Percentiles rank a stretch among this genome's conserved stretches.
Conservation (phyloP, 345 rosid species). For the Hypericum androsaemum region DNA sequence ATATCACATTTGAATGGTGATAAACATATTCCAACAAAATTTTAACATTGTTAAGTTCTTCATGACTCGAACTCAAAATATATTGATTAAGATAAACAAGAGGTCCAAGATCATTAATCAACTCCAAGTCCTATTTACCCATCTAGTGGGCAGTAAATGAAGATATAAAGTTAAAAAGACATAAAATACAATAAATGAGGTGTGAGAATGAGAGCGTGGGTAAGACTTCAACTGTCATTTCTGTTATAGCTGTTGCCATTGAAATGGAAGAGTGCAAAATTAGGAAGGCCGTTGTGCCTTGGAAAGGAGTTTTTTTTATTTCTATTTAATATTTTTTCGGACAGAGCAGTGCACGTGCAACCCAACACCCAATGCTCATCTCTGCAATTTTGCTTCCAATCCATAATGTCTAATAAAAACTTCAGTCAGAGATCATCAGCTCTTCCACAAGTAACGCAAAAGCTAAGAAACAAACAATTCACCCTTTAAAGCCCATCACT, state of each 20-base stretch:
- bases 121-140: too few relatives aligned
- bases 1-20: too few relatives aligned
- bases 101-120: too few relatives aligned
- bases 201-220: not conserved
- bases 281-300: conserved; percentile 27
- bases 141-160: too few relatives aligned
- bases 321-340: not conserved
- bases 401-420: conserved; percentile 15
- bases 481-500: conserved; percentile 25
- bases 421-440: conserved; percentile 8
- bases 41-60: too few relatives aligned
- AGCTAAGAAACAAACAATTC: conserved; percentile 17
- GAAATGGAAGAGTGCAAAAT: conserved; percentile 13
- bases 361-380: conserved; percentile 45
- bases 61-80: too few relatives aligned
- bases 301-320: conserved; percentile 41
- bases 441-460: not conserved
- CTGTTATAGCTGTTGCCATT: conserved; percentile 7
- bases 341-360: conserved; percentile 50
- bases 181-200: too few relatives aligned
- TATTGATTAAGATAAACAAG: too few relatives aligned
- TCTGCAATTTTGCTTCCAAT: conserved; percentile 13
- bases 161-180: too few relatives aligned
- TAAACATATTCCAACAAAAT: too few relatives aligned
- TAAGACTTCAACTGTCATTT: conserved; percentile 12